Evolutionary conservation across 148 eudicot species (phyloP).

Genomic region (Cornus controversa): DNA sequence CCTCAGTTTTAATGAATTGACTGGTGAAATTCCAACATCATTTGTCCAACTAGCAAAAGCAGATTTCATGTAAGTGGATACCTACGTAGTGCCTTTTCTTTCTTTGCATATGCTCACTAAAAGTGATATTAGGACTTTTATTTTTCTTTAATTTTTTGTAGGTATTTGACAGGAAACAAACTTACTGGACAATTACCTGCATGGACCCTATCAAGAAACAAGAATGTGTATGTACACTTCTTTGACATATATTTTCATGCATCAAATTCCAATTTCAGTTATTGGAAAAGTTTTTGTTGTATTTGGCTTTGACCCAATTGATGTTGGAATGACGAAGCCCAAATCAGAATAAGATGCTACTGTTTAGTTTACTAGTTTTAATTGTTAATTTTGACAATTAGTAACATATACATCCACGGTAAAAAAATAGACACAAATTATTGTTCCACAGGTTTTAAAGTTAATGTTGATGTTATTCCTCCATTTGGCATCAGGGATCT

Average conservation of each 20-base stretch:
- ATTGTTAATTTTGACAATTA: neutral
- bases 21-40: slow-evolving; percentile 47
- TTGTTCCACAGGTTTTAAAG: neutral
- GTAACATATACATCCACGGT: neutral
- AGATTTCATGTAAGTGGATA: slow-evolving; percentile 40
- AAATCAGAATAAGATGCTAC: neutral
- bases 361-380: neutral
- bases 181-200: slow-evolving; percentile 46
- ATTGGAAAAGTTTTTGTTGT: neutral
- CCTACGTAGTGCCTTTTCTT: neutral
- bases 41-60: slow-evolving; percentile 31
- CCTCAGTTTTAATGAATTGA: slow-evolving; percentile 51
- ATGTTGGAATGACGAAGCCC: neutral
- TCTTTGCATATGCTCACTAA: neutral
- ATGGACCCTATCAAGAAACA: slow-evolving; percentile 41
- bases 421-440: neutral
- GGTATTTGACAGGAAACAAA: slow-evolving; percentile 51
- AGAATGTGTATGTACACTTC: slow-evolving; percentile 33
- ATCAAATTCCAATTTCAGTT: neutral
- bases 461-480: neutral
- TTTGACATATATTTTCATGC: neutral
- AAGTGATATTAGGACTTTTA: too few relatives aligned
- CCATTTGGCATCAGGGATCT: slow-evolving; percentile 38
- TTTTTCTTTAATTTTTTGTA: neutral
- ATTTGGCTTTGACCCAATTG: neutral